These are phyloP conservation scores for Agastache rugosa DNA, from an alignment of 257 asterid species.

Conservation along the genomic window DNA sequence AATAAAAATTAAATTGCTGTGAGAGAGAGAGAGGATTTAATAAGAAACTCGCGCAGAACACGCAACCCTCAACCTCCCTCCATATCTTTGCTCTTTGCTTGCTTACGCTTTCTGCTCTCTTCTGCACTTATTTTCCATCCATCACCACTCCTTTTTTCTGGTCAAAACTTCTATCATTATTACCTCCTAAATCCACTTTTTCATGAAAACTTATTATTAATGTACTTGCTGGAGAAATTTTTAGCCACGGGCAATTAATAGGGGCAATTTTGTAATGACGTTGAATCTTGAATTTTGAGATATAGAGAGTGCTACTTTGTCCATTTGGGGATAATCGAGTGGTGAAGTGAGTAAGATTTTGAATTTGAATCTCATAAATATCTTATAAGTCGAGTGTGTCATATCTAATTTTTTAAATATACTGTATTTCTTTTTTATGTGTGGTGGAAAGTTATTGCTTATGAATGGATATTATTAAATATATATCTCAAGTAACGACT, in stretches of 20 bases:
- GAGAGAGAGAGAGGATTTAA: background rate
- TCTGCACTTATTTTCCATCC: conserved; percentile 25
- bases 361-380: too few relatives aligned
- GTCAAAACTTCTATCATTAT: conserved; percentile 31
- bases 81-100: conserved; percentile 31
- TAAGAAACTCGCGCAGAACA: conserved; percentile 50
- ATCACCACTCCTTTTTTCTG: background rate
- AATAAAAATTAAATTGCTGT: background rate
- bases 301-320: background rate
- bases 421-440: too few relatives aligned
- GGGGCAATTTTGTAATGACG: background rate
- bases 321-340: too few relatives aligned
- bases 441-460: too few relatives aligned
- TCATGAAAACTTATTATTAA: background rate
- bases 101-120: conserved; percentile 22
- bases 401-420: too few relatives aligned
- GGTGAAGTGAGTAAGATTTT: too few relatives aligned
- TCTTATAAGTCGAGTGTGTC: too few relatives aligned
- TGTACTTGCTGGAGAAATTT: conserved; percentile 5
- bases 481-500: too few relatives aligned
- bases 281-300: background rate
- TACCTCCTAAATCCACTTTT: conserved; percentile 22
- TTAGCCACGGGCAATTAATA: conserved; percentile 25
- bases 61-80: conserved; percentile 43
- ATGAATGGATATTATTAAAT: too few relatives aligned